A percentile compares a stretch with the other conserved stretches of the same genome.
These are phyloP conservation scores for Alternaria infectoria DNA, from an alignment of 2,329 filamentous ascomycete species.

Conservation along the genomic window DNA sequence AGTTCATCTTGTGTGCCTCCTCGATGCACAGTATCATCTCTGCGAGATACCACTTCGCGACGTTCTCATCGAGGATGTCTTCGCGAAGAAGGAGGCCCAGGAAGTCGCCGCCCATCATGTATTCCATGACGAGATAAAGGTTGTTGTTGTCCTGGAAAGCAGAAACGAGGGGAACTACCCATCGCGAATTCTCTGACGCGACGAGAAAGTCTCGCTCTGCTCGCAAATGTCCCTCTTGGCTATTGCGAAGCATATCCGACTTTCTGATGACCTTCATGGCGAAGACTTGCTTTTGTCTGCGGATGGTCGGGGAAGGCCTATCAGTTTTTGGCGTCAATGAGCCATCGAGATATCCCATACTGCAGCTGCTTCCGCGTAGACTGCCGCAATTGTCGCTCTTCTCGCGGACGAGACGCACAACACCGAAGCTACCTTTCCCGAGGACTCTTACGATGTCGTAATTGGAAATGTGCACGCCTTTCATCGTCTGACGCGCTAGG, in stretches of 20 bases:
- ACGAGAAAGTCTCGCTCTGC: constrained; percentile 93
- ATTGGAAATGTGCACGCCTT: constrained; percentile 63
- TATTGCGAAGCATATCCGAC: constrained; percentile 86
- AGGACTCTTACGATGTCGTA: constrained; percentile 84
- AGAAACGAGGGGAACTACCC: constrained; percentile 86
- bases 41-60: constrained; percentile 85
- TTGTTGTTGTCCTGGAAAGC: constrained; percentile 87
- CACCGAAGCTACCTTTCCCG: constrained; percentile 92
- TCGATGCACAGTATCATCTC: constrained; percentile 97
- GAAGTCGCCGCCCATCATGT: constrained; percentile 97
- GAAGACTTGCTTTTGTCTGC: constrained; percentile 65
- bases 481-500: constrained; percentile 54
- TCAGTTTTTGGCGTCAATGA: constrained; percentile 5
- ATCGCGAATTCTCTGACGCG: constrained; percentile 82
- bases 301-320: not conserved
- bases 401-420: constrained; percentile 84
- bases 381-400: constrained; percentile 44
- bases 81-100: constrained; percentile 84
- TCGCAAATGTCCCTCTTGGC: constrained; percentile 89
- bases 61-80: constrained; percentile 78
- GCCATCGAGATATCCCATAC: constrained; percentile 17
- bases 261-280: constrained; percentile 99
- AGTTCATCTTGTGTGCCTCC: constrained; percentile 84
- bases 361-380: constrained; percentile 17
- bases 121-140: constrained; percentile 96